Evolutionary conservation across 1,284 basidiomycete species (phyloP).

Genomic region (Ustilago vetiveriae): DNA sequence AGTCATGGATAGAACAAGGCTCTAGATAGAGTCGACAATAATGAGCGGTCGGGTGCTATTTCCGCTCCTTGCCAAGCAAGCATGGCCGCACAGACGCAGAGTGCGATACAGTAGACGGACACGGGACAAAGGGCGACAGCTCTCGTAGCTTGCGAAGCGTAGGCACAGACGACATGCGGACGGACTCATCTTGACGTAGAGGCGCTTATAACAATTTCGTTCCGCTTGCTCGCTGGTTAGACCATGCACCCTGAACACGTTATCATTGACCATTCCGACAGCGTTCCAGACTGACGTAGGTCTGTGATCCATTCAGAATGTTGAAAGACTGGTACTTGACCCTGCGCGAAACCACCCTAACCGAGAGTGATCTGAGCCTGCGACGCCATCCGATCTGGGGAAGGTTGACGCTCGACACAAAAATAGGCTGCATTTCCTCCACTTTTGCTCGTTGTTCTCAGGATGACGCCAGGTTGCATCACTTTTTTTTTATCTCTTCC

Average conservation of each 20-base stretch:
- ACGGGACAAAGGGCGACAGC: too few species aligned
- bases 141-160: background rate
- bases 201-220: background rate
- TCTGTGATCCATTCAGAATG: background rate
- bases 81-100: background rate
- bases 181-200: constrained; percentile 23
- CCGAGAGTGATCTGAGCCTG: too few species aligned
- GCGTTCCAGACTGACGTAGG: constrained; percentile 31
- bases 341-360: background rate
- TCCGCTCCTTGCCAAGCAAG: background rate
- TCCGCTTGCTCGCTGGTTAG: background rate
- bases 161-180: constrained; percentile 8
- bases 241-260: too few species aligned
- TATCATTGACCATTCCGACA: constrained; percentile 25
- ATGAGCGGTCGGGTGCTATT: background rate
- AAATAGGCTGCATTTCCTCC: too few species aligned
- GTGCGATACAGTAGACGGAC: too few species aligned
- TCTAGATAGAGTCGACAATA: background rate
- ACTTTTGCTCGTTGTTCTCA: background rate
- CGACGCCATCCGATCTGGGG: background rate
- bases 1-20: background rate
- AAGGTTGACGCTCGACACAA: background rate
- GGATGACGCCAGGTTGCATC: constrained; percentile 39
- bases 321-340: too few species aligned
- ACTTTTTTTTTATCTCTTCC: background rate